These are phyloP conservation scores for Alternaria angustiovoidea DNA, from an alignment of 2,329 filamentous ascomycete species.

Conservation along the genomic window DNA sequence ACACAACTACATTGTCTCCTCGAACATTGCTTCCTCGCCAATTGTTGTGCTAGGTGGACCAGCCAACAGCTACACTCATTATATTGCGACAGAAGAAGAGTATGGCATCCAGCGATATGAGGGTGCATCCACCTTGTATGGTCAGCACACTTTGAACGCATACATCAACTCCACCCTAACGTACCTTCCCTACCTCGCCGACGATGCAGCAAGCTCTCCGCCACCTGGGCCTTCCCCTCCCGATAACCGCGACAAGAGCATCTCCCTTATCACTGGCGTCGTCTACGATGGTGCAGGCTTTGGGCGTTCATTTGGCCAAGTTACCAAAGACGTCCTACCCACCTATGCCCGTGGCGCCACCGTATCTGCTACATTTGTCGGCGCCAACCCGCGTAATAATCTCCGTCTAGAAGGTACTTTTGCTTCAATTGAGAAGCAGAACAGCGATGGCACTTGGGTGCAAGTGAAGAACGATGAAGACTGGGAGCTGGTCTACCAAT, in stretches of 20 bases:
- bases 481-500: slow-evolving; percentile 83
- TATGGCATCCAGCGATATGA: slow-evolving; percentile 89
- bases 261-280: slow-evolving; percentile 83
- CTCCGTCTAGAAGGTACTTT: slow-evolving; percentile 80
- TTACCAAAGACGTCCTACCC: slow-evolving; percentile 63
- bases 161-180: slow-evolving; percentile 87
- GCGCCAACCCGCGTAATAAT: slow-evolving; percentile 90
- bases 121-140: slow-evolving; percentile 90
- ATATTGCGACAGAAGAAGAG: slow-evolving; percentile 80
- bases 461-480: slow-evolving; percentile 76
- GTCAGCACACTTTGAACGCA: slow-evolving; percentile 80
- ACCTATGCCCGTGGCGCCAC: slow-evolving; percentile 68
- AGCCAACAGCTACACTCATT: slow-evolving; percentile 89
- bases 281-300: slow-evolving; percentile 74
- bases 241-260: slow-evolving; percentile 76
- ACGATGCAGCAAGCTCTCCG: slow-evolving; percentile 37
- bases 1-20: slow-evolving; percentile 34
- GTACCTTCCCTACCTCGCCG: slow-evolving; percentile 71
- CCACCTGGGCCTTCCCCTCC: slow-evolving; percentile 72
- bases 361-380: slow-evolving; percentile 76
- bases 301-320: slow-evolving; percentile 74
- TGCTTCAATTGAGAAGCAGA: slow-evolving; percentile 74
- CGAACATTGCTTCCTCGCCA: slow-evolving; percentile 34
- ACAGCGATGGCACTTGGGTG: slow-evolving; percentile 65
- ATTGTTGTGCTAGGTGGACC: slow-evolving; percentile 87